Base-by-base conservation (phyloP, 495 filamentous ascomycete species). In the Entonaema liquescens region DNA sequence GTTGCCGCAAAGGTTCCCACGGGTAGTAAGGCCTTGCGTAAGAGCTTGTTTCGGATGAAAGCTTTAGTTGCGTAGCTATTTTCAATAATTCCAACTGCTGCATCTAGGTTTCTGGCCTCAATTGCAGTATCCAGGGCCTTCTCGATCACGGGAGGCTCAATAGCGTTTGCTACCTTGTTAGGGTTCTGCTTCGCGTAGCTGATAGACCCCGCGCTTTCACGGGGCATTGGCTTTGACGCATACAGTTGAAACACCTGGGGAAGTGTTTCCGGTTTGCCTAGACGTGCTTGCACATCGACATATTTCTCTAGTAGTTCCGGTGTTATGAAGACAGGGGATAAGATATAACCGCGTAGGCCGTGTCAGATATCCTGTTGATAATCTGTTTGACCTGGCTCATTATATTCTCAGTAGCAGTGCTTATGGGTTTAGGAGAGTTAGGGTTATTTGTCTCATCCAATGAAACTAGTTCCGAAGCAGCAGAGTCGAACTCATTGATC, bases 271-370 rank as follows among this genome's bases (percentile, higher is more conserved):
- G 93, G 89, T 52, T 83, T 88, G 58, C 87, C 83, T 65, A 98
- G 86, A n/a, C 86, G 80, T 17, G 86, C 81, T 74, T 97, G 93
- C 29, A 91, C 87, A 25, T 84, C 81, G 53, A 94, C 88, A 73
- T 97, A 98, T 59, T 80, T 76, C 17, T 85, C 78, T 8, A 99
- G 86, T 0, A 93, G 79, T 28, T 83, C 77, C 1, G 89, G 89
- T 4, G 93, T 90, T 72, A 99, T 93, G 82, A 94, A 94, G 38
- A 97, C 88, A 29, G 88, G 85, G 93, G 90, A 67, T 95, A 88
- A 33, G 87, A 84, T 52, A 98, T 59, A 55, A 97, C 82, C 0
- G 82, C 76, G 74, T 91, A 90, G 58, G 89, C 88, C 15, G 81
- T 76, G n/a, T 82, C 66, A 29, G 86, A 86, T 53, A 88, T 75